Conservation (phyloP, 2,329 filamentous ascomycete species). For the Zarea fungicola region DNA sequence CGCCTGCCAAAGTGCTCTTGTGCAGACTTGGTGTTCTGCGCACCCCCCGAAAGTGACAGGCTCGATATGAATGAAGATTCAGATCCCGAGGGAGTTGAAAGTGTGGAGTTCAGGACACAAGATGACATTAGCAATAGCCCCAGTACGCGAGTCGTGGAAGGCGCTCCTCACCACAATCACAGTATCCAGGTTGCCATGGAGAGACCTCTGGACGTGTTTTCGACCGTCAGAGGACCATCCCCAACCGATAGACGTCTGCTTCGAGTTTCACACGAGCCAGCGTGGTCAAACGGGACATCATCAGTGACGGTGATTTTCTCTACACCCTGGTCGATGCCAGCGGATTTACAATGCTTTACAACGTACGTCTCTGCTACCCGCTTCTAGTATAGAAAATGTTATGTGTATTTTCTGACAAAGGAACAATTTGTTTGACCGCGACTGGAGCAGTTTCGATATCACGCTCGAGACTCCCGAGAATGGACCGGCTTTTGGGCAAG, state of each 20-base stretch:
- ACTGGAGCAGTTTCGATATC: slow-evolving; percentile 13
- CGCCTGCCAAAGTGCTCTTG: too few species aligned
- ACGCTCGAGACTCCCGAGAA: slow-evolving; percentile 14
- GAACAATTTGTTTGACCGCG: not conserved
- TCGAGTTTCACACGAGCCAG: slow-evolving; percentile 29
- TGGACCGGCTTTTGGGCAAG: slow-evolving; percentile 15
- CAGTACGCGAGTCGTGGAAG: slow-evolving; percentile 25
- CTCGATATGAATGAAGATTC: slow-evolving; percentile 38
- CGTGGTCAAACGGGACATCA: slow-evolving; percentile 34
- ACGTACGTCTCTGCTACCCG: slow-evolving; percentile 33
- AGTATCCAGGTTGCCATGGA: slow-evolving; percentile 33
- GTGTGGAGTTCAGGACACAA: slow-evolving; percentile 47
- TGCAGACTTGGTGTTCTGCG: too few species aligned
- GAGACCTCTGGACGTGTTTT: slow-evolving; percentile 41
- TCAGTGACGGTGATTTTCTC: slow-evolving; percentile 46
- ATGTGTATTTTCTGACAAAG: not conserved
- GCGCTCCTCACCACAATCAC: slow-evolving; percentile 25
- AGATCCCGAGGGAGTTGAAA: slow-evolving; percentile 55
- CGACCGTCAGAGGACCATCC: slow-evolving; percentile 26
- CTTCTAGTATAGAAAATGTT: not conserved
- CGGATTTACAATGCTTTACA: slow-evolving; percentile 42
- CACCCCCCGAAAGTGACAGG: too few species aligned
- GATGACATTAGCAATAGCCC: slow-evolving; percentile 37
- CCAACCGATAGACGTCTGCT: not conserved
- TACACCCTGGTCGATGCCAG: slow-evolving; percentile 27